Conservation (phyloP, 2,329 filamentous ascomycete genomes). For the Pseudocercospora fuligena region DNA sequence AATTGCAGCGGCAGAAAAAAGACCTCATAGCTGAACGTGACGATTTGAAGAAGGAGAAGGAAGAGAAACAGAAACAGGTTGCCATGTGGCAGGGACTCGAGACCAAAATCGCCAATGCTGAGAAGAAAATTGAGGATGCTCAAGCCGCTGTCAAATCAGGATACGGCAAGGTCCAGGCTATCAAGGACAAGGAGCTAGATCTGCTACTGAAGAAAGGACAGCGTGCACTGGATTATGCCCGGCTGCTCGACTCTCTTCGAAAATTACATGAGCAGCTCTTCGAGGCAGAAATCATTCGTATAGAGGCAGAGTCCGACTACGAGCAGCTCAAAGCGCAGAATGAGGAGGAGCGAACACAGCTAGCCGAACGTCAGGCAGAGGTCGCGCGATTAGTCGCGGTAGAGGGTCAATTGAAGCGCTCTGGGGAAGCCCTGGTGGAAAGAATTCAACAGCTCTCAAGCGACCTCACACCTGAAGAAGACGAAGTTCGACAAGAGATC, state of each 20-base stretch:
- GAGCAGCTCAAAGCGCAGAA: conserved; percentile 71
- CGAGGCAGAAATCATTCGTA: conserved; percentile 69
- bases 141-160: conserved; percentile 48
- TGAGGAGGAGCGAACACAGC: conserved; percentile 54
- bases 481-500: conserved; percentile 35
- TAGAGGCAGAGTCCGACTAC: conserved; percentile 85
- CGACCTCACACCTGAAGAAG: conserved; percentile 28
- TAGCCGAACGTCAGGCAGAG: conserved; percentile 54
- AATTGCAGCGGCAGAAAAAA: conserved; percentile 29
- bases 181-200: conserved; percentile 49
- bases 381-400: conserved; percentile 43
- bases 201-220: conserved; percentile 42
- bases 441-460: conserved; percentile 29
- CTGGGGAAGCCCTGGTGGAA: conserved; percentile 32
- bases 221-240: conserved; percentile 59
- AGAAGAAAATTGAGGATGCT: conserved; percentile 52
- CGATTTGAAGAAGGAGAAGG: conserved; percentile 26
- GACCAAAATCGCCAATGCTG: conserved; percentile 67
- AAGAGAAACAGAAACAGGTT: conserved; percentile 63
- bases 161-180: conserved; percentile 49
- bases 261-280: conserved; percentile 66
- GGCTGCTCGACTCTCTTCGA: conserved; percentile 66
- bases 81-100: conserved; percentile 71
- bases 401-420: background rate
- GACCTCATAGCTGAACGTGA: conserved; percentile 51